Conservation (phyloP, 2,329 filamentous ascomycete genomes). For the Paecilomyces sp. region DNA sequence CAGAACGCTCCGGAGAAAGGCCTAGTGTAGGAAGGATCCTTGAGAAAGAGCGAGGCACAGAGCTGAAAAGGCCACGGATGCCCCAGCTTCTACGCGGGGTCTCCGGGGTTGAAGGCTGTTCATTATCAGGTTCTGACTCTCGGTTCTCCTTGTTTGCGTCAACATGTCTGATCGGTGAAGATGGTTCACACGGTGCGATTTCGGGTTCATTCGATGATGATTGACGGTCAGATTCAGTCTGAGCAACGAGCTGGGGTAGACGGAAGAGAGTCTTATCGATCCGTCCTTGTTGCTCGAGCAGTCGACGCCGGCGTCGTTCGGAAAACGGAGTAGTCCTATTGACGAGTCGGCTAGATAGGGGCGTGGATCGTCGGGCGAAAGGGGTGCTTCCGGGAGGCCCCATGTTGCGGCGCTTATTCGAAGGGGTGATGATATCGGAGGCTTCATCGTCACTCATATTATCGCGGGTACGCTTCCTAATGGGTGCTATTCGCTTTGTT, state of each 20-base stretch:
- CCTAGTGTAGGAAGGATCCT: slow-evolving; percentile 15
- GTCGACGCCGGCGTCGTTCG: slow-evolving; percentile 22
- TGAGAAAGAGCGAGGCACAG: slow-evolving; percentile 22
- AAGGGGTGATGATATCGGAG: slow-evolving; percentile 7
- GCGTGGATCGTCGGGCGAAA: slow-evolving; percentile 10
- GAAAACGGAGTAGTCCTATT: slow-evolving; percentile 16
- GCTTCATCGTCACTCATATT: slow-evolving; percentile 6
- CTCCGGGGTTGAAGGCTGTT: slow-evolving; percentile 15
- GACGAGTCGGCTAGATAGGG: slow-evolving; percentile 12
- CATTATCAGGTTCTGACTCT: not conserved
- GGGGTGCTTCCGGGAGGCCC: slow-evolving; percentile 16
- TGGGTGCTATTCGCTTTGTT: slow-evolving; percentile 4
- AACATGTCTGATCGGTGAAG: not conserved
- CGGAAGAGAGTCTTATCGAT: slow-evolving; percentile 28
- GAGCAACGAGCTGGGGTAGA: slow-evolving; percentile 22
- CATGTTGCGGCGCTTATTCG: slow-evolving; percentile 16
- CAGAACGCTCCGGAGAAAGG: slow-evolving; percentile 8
- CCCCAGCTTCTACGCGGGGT: slow-evolving; percentile 19
- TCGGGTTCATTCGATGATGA: slow-evolving; percentile 1
- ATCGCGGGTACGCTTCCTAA: slow-evolving; percentile 12
- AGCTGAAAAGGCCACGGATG: slow-evolving; percentile 21
- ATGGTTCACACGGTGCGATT: not conserved
- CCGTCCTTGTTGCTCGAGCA: slow-evolving; percentile 21
- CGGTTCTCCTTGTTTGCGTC: not conserved
- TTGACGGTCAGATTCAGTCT: slow-evolving; percentile 20